A percentile compares a stretch with the other conserved stretches of the same genome.
Evolutionary conservation across 2,329 filamentous ascomycete species (phyloP).

Genomic region (Rhinocladiella mackenziei): DNA sequence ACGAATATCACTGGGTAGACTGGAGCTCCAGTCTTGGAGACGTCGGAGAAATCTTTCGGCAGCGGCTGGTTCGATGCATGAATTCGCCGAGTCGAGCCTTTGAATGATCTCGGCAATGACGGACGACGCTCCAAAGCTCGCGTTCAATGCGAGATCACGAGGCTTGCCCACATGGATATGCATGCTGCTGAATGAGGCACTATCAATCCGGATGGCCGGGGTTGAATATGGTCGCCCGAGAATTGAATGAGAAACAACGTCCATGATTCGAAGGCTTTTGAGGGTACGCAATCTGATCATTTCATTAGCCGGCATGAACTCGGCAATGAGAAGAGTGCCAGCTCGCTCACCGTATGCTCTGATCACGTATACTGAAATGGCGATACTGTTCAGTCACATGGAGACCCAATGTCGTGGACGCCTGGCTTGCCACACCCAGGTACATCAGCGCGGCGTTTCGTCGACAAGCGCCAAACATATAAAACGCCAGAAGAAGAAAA

Average conservation of each 20-base stretch:
- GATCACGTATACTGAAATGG: slow-evolving; percentile 11
- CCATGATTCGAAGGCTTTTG: slow-evolving; percentile 48
- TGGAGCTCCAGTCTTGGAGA: slow-evolving; percentile 46
- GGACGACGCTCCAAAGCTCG: slow-evolving; percentile 34
- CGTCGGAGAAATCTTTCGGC: slow-evolving; percentile 43
- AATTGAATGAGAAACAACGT: slow-evolving; percentile 48
- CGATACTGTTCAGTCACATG: slow-evolving; percentile 41
- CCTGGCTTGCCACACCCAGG: slow-evolving; percentile 55
- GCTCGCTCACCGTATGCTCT: slow-evolving; percentile 16
- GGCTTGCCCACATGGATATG: slow-evolving; percentile 26
- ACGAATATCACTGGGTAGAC: slow-evolving; percentile 37
- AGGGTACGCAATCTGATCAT: slow-evolving; percentile 40
- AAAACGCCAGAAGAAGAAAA: slow-evolving; percentile 57
- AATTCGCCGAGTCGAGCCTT: slow-evolving; percentile 43
- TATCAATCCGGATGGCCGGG: slow-evolving; percentile 32
- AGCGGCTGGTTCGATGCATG: slow-evolving; percentile 31
- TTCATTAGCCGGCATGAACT: no score
- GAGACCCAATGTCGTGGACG: slow-evolving; percentile 55
- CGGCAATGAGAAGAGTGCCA: no score
- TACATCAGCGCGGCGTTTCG: slow-evolving; percentile 62
- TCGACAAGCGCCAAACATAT: slow-evolving; percentile 56
- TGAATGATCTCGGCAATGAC: slow-evolving; percentile 47
- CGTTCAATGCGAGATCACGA: slow-evolving; percentile 30
- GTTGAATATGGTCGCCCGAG: slow-evolving; percentile 44
- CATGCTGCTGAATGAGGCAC: slow-evolving; percentile 27